Percentiles rank a stretch among this genome's conserved stretches.
Evolutionary conservation across 129 eudicot species (phyloP).

Genomic region (Tagetes erecta): DNA sequence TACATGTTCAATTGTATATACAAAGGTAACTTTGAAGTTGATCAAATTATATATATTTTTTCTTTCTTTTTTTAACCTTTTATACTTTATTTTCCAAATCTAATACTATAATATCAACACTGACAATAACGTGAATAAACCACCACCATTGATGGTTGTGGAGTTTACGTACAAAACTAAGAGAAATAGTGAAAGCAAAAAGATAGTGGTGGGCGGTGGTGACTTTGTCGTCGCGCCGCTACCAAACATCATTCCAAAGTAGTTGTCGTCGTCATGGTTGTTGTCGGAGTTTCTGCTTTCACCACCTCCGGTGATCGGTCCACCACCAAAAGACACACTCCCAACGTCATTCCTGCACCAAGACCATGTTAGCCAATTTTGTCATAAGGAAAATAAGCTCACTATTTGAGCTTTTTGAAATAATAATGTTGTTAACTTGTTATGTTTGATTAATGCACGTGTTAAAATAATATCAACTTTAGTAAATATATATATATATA

Average conservation of each 20-base stretch:
- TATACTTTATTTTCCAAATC: too few relatives aligned
- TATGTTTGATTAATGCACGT: too few relatives aligned
- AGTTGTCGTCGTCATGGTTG: constrained; percentile 20
- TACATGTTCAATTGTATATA: too few relatives aligned
- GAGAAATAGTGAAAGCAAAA: constrained; percentile 29
- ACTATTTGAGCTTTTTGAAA: neutral
- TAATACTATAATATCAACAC: too few relatives aligned
- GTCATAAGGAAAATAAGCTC: neutral
- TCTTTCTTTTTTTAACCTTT: too few relatives aligned
- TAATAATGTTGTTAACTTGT: too few relatives aligned
- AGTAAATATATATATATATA: too few relatives aligned
- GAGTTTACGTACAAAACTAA: constrained; percentile 12
- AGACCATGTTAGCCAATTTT: constrained; percentile 2
- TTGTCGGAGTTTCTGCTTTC: constrained; percentile 34
- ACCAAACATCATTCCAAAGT: constrained; percentile 21
- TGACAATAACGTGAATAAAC: constrained; percentile 12
- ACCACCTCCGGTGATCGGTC: constrained; percentile 38
- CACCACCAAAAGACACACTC: constrained; percentile 46
- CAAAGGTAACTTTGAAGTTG: too few relatives aligned
- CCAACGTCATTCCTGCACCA: constrained; percentile 36
- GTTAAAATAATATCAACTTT: too few relatives aligned
- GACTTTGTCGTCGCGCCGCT: constrained; percentile 15
- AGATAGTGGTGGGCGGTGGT: constrained; percentile 24
- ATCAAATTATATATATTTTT: too few relatives aligned
- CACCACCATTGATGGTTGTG: constrained; percentile 12